phyloP scores from a whole-genome alignment of 176 grass and related monocot species.

The Eleusine coracana region DNA sequence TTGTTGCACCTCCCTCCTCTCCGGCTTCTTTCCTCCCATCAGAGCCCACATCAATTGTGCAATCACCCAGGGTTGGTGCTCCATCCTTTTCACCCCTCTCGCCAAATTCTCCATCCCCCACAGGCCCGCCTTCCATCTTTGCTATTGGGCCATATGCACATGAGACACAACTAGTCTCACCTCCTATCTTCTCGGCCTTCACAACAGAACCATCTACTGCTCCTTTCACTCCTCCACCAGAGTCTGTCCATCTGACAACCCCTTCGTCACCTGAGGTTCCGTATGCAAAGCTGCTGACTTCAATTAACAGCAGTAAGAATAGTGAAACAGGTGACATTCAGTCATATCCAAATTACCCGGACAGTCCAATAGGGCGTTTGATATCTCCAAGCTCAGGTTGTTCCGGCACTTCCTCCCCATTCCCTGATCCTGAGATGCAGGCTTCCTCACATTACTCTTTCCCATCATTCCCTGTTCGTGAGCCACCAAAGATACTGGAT shows the following conservation, averaged over 20 bases:
- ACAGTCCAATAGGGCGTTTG: constrained; percentile 67
- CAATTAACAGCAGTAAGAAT: constrained; percentile 59
- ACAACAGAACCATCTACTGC: constrained; percentile 97
- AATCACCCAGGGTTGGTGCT: constrained; percentile 64
- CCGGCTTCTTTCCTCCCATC: constrained; percentile 89
- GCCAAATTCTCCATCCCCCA: constrained; percentile 61
- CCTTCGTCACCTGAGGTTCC: constrained; percentile 98
- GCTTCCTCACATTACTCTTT: constrained; percentile 34
- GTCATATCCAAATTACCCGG: constrained; percentile 74
- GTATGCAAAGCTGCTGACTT: constrained; percentile 89
- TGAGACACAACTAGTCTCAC: constrained; percentile 94
- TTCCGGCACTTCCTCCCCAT: constrained; percentile 79
- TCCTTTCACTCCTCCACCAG: constrained; percentile 89
- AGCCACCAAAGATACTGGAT: constrained; percentile 73
- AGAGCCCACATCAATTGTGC: constrained; percentile 68
- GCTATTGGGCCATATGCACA: constrained; percentile 92
- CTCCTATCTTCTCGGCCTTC: constrained; percentile 87
- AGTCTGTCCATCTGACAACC: constrained; percentile 85
- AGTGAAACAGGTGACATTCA: constrained; percentile 52
- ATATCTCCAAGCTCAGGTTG: constrained; percentile 80
- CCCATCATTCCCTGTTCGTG: constrained; percentile 58
- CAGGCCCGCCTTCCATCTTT: constrained; percentile 69
- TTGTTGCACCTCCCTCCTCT: constrained; percentile 89
- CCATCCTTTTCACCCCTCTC: constrained; percentile 62
- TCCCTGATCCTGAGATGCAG: constrained; percentile 58